A percentile compares a stretch with the other conserved stretches of the same genome.
Evolutionary conservation across 2,329 filamentous ascomycete genomes (phyloP).

Genomic region (Trichoderma sp.): DNA sequence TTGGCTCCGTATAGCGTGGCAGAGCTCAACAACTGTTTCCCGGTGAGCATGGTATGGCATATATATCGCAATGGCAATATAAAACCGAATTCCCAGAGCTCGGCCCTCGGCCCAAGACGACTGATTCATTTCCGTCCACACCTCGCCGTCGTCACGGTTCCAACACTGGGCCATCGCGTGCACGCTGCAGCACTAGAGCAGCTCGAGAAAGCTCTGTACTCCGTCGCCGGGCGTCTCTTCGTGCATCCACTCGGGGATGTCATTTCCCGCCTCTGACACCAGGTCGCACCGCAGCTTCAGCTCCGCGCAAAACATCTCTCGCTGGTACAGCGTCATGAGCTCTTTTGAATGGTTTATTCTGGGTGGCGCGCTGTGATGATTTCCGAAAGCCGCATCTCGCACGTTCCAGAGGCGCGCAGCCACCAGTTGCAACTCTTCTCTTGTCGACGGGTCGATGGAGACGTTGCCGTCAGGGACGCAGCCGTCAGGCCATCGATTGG

Average conservation of each 20-base stretch:
- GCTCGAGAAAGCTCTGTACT: slow-evolving; percentile 17
- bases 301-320: slow-evolving; percentile 13
- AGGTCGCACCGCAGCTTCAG: slow-evolving; percentile 17
- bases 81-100: slow-evolving; percentile 9
- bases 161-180: slow-evolving; percentile 3
- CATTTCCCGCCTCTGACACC: background rate
- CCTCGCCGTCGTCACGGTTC: background rate
- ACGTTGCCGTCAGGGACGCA: background rate
- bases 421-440: background rate
- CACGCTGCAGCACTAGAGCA: slow-evolving; percentile 16
- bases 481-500: slow-evolving; percentile 9
- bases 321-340: slow-evolving; percentile 6
- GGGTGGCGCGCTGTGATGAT: background rate
- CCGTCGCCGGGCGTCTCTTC: slow-evolving; percentile 4
- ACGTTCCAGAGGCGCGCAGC: background rate
- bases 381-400: background rate
- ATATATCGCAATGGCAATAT: background rate
- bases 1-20: background rate
- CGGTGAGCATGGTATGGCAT: background rate
- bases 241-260: slow-evolving; percentile 1
- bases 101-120: background rate
- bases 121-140: slow-evolving; percentile 7
- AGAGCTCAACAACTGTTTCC: background rate
- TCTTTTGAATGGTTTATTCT: background rate
- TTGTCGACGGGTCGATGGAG: background rate